phyloP scores from a whole-genome alignment of 768 basidiomycete species.

The Psilocybe sp. region DNA sequence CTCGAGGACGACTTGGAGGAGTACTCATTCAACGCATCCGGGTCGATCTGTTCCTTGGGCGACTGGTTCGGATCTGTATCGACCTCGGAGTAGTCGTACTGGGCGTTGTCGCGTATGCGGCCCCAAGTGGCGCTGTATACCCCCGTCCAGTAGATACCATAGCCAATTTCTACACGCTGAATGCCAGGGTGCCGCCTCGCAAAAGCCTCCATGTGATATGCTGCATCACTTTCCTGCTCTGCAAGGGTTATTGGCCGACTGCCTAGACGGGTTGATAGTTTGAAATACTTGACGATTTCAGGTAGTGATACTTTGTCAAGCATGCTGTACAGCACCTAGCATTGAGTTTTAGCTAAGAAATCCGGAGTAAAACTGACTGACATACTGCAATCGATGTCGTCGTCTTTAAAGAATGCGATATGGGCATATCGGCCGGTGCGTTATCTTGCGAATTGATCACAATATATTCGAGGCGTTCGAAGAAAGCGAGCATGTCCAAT shows the following conservation, averaged over 20 bases:
- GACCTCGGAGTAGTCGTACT: neutral
- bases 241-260: constrained; percentile 17
- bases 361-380: neutral
- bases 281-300: constrained; percentile 13
- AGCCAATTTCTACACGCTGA: constrained; percentile 21
- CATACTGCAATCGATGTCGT: constrained; percentile 17
- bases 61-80: constrained; percentile 2
- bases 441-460: constrained; percentile 21
- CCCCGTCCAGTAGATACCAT: constrained; percentile 30
- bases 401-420: constrained; percentile 11
- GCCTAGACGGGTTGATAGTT: constrained; percentile 22
- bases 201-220: constrained; percentile 19
- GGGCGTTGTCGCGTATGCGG: constrained; percentile 14
- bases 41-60: neutral
- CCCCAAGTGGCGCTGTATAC: constrained; percentile 26
- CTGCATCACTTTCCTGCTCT: constrained; percentile 22
- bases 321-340: constrained; percentile 18
- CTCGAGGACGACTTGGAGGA: constrained; percentile 18
- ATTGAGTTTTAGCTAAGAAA: neutral
- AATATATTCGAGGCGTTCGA: constrained; percentile 13
- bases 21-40: constrained; percentile 6
- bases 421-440: constrained; percentile 11
- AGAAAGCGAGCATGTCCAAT: constrained; percentile 13
- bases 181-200: constrained; percentile 16
- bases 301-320: constrained; percentile 19